Evolutionary conservation across 768 basidiomycete species (phyloP).

Genomic region (Gymnopilus dilepis): DNA sequence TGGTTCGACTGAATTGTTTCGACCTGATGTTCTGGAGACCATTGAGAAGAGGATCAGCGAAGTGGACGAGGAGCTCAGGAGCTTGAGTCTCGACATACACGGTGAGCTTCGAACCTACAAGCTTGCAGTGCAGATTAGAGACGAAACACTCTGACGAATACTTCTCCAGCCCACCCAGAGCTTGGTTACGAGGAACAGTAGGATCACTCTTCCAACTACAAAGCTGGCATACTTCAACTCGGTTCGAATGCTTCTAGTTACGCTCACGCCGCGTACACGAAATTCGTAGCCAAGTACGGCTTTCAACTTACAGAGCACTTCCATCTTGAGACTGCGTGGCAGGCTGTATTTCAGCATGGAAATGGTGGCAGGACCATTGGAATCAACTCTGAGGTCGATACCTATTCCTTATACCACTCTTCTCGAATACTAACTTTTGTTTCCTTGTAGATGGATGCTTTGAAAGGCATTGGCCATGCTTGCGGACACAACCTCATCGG

Average conservation of each 20-base stretch:
- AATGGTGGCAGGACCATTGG: conserved; percentile 73
- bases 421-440: not conserved
- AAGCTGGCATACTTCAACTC: not conserved
- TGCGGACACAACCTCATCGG: conserved; percentile 88
- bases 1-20: conserved; percentile 46
- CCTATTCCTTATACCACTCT: not conserved
- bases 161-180: conserved; percentile 66
- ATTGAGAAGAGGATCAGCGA: conserved; percentile 61
- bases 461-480: conserved; percentile 67
- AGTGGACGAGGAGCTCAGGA: conserved; percentile 57
- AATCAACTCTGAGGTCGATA: conserved; percentile 73
- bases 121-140: not conserved
- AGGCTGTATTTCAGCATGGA: conserved; percentile 67
- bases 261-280: conserved; percentile 73
- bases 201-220: conserved; percentile 18
- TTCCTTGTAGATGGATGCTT: conserved; percentile 59
- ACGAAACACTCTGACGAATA: not conserved
- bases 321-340: conserved; percentile 76
- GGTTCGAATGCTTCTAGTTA: conserved; percentile 43
- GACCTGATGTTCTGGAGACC: conserved; percentile 61
- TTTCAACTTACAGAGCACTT: conserved; percentile 70
- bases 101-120: conserved; percentile 56
- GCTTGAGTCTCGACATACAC: conserved; percentile 76
- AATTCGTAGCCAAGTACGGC: conserved; percentile 67
- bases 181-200: conserved; percentile 71